Base-by-base conservation (phyloP, 208 protist species). In the Jaenimonas drosophilae region DNA sequence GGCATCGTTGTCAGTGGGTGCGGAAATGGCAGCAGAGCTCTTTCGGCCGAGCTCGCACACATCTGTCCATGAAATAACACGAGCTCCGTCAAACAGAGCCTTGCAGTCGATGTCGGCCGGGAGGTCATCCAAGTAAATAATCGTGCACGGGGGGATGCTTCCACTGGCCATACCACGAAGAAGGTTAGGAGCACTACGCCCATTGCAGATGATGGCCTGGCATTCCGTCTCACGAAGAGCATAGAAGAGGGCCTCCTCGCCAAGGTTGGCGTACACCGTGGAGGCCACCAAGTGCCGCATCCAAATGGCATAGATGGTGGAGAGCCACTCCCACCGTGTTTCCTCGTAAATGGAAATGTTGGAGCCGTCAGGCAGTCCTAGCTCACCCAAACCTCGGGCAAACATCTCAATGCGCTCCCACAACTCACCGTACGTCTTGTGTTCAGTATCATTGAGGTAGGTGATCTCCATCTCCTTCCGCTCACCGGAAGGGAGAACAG, bases 211-310 rank as follows among this genome's bases (percentile, higher is more conserved):
- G 20, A 86, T 70, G 16, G 50, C 65, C 7, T 29, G 41, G 38
- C 48, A 68, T 28, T 69, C 43, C 4, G 68, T 57, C 34, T 77
- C 64, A 3, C 46, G 3, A 17, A 77, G 49, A 1, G 69, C 68
- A 49, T 70, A 55, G 14, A 2, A 31, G 4, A 82, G 51, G 26
- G 64, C 55, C 17, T 68, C 59, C 33, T 74, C 69, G 23, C 69
- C 73, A 23, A 77, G 64, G 38, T 67, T 82, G 19, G 73, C 43
- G 52, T 82, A 75, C 26, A 67, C 68, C 9, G 72, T 81, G 9
- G 49, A 43, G 43, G 46, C 59, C 40, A 69, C 52, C 47, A 75
- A 57, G 26, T 46, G 17, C 37, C 71, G 74, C 29, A 64, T 39
- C 64, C 64, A 74, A 29, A 70, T 62, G 29, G 49, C 64, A 34